Conservation (phyloP, 257 asterid genomes). For the Nicotiana tomentosiformis region DNA sequence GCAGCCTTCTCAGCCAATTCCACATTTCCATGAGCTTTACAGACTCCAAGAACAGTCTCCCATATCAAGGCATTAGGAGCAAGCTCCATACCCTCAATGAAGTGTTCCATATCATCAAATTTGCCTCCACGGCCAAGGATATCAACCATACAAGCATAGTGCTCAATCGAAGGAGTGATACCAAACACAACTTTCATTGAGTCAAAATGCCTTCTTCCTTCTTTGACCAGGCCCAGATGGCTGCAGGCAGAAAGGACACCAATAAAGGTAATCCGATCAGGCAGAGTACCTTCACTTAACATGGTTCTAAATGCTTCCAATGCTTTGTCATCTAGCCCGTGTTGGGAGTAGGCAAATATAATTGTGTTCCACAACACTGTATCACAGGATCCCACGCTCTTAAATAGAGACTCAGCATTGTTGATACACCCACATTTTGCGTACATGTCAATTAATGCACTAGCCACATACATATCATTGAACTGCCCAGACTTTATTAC, state of each 20-base stretch:
- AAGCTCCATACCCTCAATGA: constrained; percentile 52
- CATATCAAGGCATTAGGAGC: constrained; percentile 61
- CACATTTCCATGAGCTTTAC: constrained; percentile 58
- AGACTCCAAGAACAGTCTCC: constrained; percentile 79
- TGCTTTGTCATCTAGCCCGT: constrained; percentile 64
- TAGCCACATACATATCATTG: constrained; percentile 44
- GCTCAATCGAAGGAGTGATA: constrained; percentile 54
- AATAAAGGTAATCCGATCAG: constrained; percentile 61
- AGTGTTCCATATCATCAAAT: constrained; percentile 52
- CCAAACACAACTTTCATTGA: constrained; percentile 47
- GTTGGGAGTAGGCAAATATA: constrained; percentile 65
- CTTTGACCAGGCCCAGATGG: constrained; percentile 71
- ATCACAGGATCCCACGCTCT: constrained; percentile 31
- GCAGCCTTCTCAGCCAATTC: constrained; percentile 81
- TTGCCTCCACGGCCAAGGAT: constrained; percentile 72
- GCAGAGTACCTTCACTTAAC: constrained; percentile 35
- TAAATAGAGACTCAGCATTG: constrained; percentile 60
- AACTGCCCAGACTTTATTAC: constrained; percentile 52
- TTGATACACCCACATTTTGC: constrained; percentile 70
- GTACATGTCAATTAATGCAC: constrained; percentile 69
- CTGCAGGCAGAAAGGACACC: constrained; percentile 82
- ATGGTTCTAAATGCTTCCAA: constrained; percentile 49
- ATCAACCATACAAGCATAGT: constrained; percentile 83
- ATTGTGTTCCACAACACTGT: constrained; percentile 83
- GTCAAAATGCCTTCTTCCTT: constrained; percentile 51